A percentile compares a stretch with the other conserved stretches of the same genome.
phyloP scores from a whole-genome alignment of 495 filamentous ascomycete genomes.

The Lichenothelia convexa region DNA sequence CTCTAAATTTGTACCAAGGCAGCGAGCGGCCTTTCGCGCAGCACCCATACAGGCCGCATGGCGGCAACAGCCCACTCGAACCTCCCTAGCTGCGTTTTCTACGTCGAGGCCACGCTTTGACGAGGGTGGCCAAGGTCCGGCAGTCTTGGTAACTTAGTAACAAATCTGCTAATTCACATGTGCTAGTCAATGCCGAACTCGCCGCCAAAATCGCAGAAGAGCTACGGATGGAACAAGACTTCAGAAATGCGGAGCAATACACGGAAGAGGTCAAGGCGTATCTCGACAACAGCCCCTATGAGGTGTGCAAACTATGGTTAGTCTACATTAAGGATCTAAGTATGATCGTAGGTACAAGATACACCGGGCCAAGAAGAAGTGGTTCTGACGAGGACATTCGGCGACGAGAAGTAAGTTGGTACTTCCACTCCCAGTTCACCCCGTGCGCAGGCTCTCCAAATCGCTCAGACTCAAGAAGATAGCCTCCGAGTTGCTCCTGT shows the following conservation, averaged over 20 bases:
- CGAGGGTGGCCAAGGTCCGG: too few relatives aligned
- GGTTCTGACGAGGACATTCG: slow-evolving; percentile 59
- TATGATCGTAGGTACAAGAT: too few relatives aligned
- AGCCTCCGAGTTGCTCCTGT: slow-evolving; percentile 5
- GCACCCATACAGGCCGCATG: slow-evolving; percentile 1
- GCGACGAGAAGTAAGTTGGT: slow-evolving; percentile 62
- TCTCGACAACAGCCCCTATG: slow-evolving; percentile 47
- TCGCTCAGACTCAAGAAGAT: too few relatives aligned
- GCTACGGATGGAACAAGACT: slow-evolving; percentile 42
- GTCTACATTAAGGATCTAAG: too few relatives aligned
- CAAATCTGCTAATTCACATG: not conserved
- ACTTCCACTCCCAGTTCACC: too few relatives aligned
- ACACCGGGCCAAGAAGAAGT: slow-evolving; percentile 73
- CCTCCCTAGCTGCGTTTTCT: slow-evolving; percentile 2
- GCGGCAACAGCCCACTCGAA: not conserved
- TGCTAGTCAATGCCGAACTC: slow-evolving; percentile 46
- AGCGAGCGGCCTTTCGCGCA: not conserved
- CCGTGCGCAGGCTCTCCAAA: too few relatives aligned
- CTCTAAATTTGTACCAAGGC: too few relatives aligned
- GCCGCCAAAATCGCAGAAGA: slow-evolving; percentile 61
- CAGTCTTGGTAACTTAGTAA: not conserved
- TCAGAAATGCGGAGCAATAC: slow-evolving; percentile 36
- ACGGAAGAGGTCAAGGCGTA: slow-evolving; percentile 52
- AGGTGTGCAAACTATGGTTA: too few relatives aligned
- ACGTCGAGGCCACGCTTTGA: slow-evolving; percentile 1